A percentile compares a stretch with the other conserved stretches of the same genome.
These are phyloP conservation scores for Taphrina pruni DNA, from an alignment of 1,139 yeast genomes.

Conservation along the genomic window DNA sequence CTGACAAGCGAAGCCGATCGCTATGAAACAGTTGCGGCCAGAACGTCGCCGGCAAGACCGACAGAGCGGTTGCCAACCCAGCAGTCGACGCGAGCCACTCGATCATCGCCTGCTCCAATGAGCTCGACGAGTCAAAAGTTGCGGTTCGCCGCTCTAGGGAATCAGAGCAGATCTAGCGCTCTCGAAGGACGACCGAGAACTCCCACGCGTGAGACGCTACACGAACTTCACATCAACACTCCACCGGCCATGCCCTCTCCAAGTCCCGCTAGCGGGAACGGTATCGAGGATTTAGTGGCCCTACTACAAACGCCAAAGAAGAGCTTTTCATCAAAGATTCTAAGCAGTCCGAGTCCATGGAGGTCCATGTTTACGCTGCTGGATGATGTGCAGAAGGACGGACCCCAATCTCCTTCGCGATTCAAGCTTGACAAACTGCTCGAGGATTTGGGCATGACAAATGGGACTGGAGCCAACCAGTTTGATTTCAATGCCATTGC, in stretches of 20 bases:
- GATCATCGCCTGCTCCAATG: slow-evolving; percentile 18
- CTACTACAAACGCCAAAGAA: slow-evolving; percentile 25
- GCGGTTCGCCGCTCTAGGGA: slow-evolving; percentile 1
- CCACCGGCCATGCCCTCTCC: slow-evolving; percentile 31
- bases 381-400: slow-evolving; percentile 21
- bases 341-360: slow-evolving; percentile 35
- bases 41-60: slow-evolving; percentile 25
- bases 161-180: neutral
- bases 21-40: neutral
- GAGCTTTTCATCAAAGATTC: slow-evolving; percentile 6
- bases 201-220: slow-evolving; percentile 22
- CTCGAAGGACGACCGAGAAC: slow-evolving; percentile 4
- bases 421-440: slow-evolving; percentile 31
- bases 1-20: slow-evolving; percentile 16
- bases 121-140: neutral
- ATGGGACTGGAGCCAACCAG: slow-evolving; percentile 1
- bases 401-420: slow-evolving; percentile 30
- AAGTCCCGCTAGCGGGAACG: slow-evolving; percentile 27
- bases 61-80: slow-evolving; percentile 1
- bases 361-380: slow-evolving; percentile 30
- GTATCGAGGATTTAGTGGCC: slow-evolving; percentile 23
- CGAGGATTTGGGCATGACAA: slow-evolving; percentile 28
- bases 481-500: slow-evolving; percentile 29
- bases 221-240: slow-evolving; percentile 31
- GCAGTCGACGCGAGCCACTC: slow-evolving; percentile 11